Base-by-base conservation (phyloP, 1,284 basidiomycete species). In the Leccinum huronense region DNA sequence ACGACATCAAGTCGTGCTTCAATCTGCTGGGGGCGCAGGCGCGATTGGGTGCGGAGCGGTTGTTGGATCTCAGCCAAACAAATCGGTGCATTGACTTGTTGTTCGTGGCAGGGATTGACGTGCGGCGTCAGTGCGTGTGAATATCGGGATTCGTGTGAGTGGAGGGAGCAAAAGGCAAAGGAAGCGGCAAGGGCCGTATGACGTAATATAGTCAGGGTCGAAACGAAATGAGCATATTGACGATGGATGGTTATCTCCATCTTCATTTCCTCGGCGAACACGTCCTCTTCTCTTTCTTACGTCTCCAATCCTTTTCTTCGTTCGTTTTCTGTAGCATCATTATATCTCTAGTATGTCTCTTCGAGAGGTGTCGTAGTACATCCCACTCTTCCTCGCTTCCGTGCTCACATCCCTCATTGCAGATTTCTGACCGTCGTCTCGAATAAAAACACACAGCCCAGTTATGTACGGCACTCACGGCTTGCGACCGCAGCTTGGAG, bases 61-160 rank as follows among this genome's bases (percentile, higher is more conserved):
- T 45, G 31, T 77, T 95, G 0, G 80, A 81, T 4, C 63, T 89
- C 14, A 77, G 83, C 63, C 80, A 90, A 56, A 80, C 86, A 3
- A 73, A 80, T 61, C 81, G 92, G 59, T 96, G 94, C 78, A 38
- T 64, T 63, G 54, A 19, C 30, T 36, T 36, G 23, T 36, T 33
- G 23, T 33, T 61, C 59, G 34, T 68, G 42, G 58, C 40, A 16
- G 56, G 11, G 30, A 42, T 27, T 45, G n/a, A 42, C 42, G 6
- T 62, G 66, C 61, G 27, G 51, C 42, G n/a, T 65, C 13, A 94
- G 89, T 38, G 84, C 86, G 45, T 96, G 94, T 71, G 93, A 95
- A 74, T 95, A 94, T 74, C 77, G 78, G 56, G 79, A 85, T 1
- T 87, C 84, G 11, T 96, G 93, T 70, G 94, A 95, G 78, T 96